Percentiles rank a stretch among this genome's conserved stretches.
Conservation (phyloP, 139 green algal genomes). For the Tetratostichococcus sp. region DNA sequence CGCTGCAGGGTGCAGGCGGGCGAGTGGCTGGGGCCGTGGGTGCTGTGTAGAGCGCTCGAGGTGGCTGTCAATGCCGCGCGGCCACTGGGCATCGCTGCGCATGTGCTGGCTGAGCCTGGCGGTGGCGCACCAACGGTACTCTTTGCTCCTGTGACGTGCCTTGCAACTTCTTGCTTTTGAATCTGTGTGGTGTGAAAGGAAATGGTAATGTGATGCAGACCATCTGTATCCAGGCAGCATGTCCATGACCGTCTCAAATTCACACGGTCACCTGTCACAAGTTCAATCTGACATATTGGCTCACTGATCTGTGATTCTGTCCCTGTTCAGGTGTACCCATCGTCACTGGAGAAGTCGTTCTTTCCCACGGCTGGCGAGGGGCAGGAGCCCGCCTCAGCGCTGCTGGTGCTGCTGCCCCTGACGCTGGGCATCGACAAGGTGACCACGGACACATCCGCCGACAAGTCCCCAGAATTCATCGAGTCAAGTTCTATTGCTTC, state of each 20-base stretch:
- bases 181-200: too few species aligned
- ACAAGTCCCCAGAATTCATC: too few species aligned
- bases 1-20: slow-evolving; percentile 74
- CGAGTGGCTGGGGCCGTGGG: slow-evolving; percentile 85
- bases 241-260: too few species aligned
- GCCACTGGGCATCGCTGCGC: slow-evolving; percentile 38
- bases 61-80: slow-evolving; percentile 32
- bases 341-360: background rate
- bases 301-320: background rate
- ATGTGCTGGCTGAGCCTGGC: slow-evolving; percentile 62
- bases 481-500: background rate
- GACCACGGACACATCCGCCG: too few species aligned
- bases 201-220: too few species aligned
- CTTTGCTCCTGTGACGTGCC: background rate
- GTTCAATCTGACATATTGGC: too few species aligned
- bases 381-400: background rate
- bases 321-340: background rate
- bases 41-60: slow-evolving; percentile 71
- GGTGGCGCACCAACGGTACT: slow-evolving; percentile 68
- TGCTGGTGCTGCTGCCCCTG: slow-evolving; percentile 80
- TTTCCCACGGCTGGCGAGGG: background rate
- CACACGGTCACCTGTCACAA: too few species aligned
- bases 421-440: slow-evolving; percentile 78
- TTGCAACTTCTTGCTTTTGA: too few species aligned
- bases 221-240: too few species aligned